phyloP scores from a whole-genome alignment of 228 moss, liverwort and hornwort genomes.

The Sphagnum fallax region DNA sequence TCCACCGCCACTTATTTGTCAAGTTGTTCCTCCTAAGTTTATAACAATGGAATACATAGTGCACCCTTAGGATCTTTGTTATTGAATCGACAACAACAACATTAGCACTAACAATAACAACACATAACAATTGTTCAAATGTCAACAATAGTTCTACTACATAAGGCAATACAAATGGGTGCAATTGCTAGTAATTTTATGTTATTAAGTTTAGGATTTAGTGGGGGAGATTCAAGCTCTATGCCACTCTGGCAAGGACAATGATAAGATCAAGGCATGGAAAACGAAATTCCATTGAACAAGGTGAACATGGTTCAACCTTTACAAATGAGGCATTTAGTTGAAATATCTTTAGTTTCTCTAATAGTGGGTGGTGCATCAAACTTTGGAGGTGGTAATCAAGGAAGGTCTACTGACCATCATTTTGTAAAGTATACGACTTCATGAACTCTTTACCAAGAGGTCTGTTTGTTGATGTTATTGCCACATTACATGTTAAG shows the following conservation, averaged over 20 bases:
- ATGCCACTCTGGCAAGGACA: constrained; percentile 84
- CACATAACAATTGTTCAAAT: constrained; percentile 76
- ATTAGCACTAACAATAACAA: constrained; percentile 25
- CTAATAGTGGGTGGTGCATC: constrained; percentile 61
- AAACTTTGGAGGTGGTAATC: constrained; percentile 38
- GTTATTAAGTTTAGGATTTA: constrained; percentile 80
- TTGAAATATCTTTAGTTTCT: constrained; percentile 20
- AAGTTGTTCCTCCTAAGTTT: constrained; percentile 64
- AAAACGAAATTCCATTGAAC: constrained; percentile 31
- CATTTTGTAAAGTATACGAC: constrained; percentile 51
- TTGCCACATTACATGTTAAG: too few species aligned
- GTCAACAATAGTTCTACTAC: constrained; percentile 97
- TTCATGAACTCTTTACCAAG: constrained; percentile 71
- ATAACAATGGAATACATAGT: constrained; percentile 56
- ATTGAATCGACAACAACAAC: constrained; percentile 33
- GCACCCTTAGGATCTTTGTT: constrained; percentile 63
- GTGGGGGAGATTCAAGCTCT: constrained; percentile 74
- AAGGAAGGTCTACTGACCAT: constrained; percentile 46
- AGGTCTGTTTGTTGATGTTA: constrained; percentile 7
- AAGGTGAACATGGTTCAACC: constrained; percentile 15
- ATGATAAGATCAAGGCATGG: constrained; percentile 79
- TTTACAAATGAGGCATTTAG: constrained; percentile 27
- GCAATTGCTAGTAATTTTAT: constrained; percentile 88
- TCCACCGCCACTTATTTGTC: constrained; percentile 72
- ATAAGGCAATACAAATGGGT: constrained; percentile 99